These are phyloP conservation scores for Neopestalotiopsis clavispora DNA, from an alignment of 2,329 filamentous ascomycete genomes.

Conservation along the genomic window DNA sequence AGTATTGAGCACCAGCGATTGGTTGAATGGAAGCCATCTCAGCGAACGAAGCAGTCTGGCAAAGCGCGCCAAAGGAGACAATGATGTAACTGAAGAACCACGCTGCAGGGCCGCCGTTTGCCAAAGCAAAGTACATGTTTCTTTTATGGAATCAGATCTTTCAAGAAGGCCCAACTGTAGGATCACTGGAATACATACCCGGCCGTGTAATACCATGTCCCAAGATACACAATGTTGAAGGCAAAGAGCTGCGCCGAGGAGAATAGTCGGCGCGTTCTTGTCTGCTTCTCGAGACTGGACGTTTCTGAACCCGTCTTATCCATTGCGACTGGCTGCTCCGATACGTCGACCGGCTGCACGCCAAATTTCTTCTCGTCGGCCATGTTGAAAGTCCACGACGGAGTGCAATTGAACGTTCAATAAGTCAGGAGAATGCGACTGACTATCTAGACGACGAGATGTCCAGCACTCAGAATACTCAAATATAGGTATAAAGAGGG, in stretches of 20 bases:
- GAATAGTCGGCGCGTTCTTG: conserved; percentile 9
- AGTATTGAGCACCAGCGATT: conserved; percentile 21
- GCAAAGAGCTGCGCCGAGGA: conserved; percentile 12
- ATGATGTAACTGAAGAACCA: conserved; percentile 20
- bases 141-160: not conserved
- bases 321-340: not conserved
- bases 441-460: too few relatives aligned
- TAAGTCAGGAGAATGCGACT: too few relatives aligned
- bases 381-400: not conserved
- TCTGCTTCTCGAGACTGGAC: conserved; percentile 11
- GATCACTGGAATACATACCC: not conserved
- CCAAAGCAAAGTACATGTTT: conserved; percentile 20
- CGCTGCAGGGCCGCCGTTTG: conserved; percentile 19
- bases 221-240: conserved; percentile 6
- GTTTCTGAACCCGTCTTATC: not conserved
- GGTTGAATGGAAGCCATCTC: conserved; percentile 21
- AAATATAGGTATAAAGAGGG: too few relatives aligned
- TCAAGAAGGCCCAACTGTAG: not conserved
- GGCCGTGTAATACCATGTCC: conserved; percentile 9
- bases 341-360: not conserved
- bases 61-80: conserved; percentile 15
- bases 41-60: conserved; percentile 17
- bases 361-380: not conserved
- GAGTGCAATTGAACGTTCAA: too few relatives aligned
- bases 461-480: too few relatives aligned